Base-by-base conservation (phyloP, 129 eudicot species). In the Glebionis coronaria region DNA sequence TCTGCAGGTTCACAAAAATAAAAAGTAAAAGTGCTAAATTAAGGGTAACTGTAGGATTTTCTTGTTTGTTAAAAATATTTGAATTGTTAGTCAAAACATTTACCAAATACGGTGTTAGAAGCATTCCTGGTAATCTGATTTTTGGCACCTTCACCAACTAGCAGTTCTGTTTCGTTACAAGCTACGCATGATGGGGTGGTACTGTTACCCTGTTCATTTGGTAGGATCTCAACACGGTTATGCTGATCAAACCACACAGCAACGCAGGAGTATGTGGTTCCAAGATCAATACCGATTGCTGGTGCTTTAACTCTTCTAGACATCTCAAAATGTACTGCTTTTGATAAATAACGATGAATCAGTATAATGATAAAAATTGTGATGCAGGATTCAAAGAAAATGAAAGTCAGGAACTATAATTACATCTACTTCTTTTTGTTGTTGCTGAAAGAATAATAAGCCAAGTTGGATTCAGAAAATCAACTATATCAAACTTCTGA, bases 161-260 rank as follows among this genome's bases (percentile, higher is more conserved):
- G 12, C 8, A 56, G 5, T 20, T 56, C 61, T 56, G 61, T 23
- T 23, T 12, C 38, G 38, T 21, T 12, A 23, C 6, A 21, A 38
- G 67, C 67, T 12, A 40, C 9, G n/a, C 52, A 62, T 4, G 67
- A 62, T 62, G 67, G 67, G 29, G 67, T 62, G 5, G 5, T 40
- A 8, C 12, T 62, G 51, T 62, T 62, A 62, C 67, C 67, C 25
- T 42, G 51, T 62, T 62, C 51, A 40, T 62, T 62, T 16, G 67
- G 67, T 38, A 62, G 11, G 29, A 62, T 62, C 52, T 62, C 51
- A 62, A 62, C 52, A 10, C 52, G 51, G 52, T 62, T 38, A 16
- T 62, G 51, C n/a, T 40, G 6, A 15, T 40, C 31, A 10, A 35
- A 15, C 67, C 67, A 62, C 0, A 28, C 67, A 18, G 52, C 52